Percentiles rank a stretch among this genome's conserved stretches.
These are phyloP conservation scores for Fusarium duplospermum DNA, from an alignment of 2,329 filamentous ascomycete genomes.

Conservation along the genomic window DNA sequence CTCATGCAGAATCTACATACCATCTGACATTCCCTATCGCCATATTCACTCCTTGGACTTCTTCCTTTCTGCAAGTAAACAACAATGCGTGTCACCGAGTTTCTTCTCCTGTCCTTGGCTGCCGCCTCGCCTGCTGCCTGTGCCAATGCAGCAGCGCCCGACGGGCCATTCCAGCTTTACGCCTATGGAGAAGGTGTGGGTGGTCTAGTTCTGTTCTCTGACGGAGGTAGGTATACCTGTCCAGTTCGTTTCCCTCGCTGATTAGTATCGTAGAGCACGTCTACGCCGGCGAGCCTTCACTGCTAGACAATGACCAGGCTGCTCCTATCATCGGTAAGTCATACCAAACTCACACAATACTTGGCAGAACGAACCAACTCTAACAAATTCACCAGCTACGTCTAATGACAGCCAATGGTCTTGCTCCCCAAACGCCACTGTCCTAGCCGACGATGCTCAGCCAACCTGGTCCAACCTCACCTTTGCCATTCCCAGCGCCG, in stretches of 20 bases:
- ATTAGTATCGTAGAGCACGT: not conserved
- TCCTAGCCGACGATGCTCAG: not conserved
- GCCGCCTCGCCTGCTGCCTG: not conserved
- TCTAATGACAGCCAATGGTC: not conserved
- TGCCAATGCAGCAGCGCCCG: not conserved
- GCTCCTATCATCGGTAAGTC: not conserved
- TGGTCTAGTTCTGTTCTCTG: not conserved
- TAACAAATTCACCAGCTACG: not conserved
- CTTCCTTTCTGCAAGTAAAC: not conserved
- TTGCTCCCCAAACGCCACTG: not conserved
- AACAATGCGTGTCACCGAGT: not conserved
- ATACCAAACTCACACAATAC: not conserved
- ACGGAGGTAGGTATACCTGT: not conserved
- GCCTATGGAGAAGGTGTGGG: not conserved
- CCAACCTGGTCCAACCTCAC: not conserved
- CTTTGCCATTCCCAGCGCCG: not conserved
- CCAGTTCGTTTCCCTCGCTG: not conserved
- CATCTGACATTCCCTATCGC: not conserved
- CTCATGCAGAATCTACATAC: not conserved
- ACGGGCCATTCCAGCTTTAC: not conserved
- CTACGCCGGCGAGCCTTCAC: not conserved
- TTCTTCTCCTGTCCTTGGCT: not conserved
- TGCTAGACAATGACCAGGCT: not conserved
- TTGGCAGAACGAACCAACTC: not conserved
- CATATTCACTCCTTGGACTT: not conserved